These are phyloP conservation scores for Medicago lupulina DNA, from an alignment of 306 rosid species.

Conservation along the genomic window DNA sequence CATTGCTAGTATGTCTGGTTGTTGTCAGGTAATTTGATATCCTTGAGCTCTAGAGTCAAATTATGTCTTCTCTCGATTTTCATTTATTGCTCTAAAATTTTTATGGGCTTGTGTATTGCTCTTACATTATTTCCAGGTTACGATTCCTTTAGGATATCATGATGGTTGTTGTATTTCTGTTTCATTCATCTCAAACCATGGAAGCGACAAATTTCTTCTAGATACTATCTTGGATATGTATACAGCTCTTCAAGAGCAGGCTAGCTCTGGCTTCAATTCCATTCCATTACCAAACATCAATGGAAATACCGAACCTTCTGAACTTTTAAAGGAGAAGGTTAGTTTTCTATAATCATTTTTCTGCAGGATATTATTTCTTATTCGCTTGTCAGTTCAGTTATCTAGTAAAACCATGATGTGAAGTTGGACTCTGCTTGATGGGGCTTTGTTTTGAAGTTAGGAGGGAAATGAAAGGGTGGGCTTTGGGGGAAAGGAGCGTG, in stretches of 20 bases:
- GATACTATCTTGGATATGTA: constrained; percentile 78
- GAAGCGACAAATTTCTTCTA: constrained; percentile 90
- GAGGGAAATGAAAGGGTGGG: neutral
- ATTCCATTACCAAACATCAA: constrained; percentile 61
- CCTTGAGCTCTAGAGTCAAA: constrained; percentile 29
- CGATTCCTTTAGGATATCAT: constrained; percentile 75
- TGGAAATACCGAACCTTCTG: constrained; percentile 72
- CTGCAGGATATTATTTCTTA: neutral
- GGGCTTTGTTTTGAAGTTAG: neutral
- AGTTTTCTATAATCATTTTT: constrained; percentile 29
- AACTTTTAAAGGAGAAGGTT: constrained; percentile 88
- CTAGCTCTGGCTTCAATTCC: constrained; percentile 49
- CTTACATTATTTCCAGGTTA: constrained; percentile 57
- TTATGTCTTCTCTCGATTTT: no score
- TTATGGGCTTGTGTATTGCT: constrained; percentile 5
- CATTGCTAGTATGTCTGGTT: constrained; percentile 64
- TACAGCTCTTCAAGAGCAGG: constrained; percentile 68
- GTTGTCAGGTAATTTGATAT: constrained; percentile 70
- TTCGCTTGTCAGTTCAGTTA: neutral
- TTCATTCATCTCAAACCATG: constrained; percentile 72
- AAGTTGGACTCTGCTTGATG: neutral
- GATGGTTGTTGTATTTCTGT: constrained; percentile 67
- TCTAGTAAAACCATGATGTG: neutral
- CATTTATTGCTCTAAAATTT: constrained; percentile 39
- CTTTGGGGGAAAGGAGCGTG: neutral